phyloP scores from a whole-genome alignment of 2,329 filamentous ascomycete genomes.

The Bisporella sp. region DNA sequence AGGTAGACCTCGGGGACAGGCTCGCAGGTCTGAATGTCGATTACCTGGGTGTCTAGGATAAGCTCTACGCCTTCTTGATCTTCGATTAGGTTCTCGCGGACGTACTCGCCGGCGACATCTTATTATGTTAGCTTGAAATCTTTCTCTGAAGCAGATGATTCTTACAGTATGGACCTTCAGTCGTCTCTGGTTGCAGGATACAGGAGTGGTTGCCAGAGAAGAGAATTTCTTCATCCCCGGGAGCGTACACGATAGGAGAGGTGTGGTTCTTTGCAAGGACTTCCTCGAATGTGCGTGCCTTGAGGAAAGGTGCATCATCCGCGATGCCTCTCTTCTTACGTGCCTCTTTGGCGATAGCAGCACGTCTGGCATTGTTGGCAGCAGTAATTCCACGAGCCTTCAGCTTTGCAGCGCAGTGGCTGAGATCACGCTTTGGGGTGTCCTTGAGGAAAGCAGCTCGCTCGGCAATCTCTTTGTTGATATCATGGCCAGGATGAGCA shows the following conservation, averaged over 20 bases:
- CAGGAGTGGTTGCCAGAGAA: slow-evolving; percentile 39
- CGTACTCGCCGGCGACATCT: slow-evolving; percentile 32
- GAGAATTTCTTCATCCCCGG: slow-evolving; percentile 25
- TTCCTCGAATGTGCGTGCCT: not conserved
- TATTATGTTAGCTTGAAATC: not conserved
- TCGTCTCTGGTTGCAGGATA: slow-evolving; percentile 45
- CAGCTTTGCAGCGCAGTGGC: slow-evolving; percentile 32
- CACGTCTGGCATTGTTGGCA: slow-evolving; percentile 28
- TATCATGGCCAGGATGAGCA: slow-evolving; percentile 33
- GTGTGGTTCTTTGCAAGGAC: not conserved
- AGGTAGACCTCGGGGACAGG: slow-evolving; percentile 40
- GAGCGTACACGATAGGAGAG: slow-evolving; percentile 7
- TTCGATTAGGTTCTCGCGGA: slow-evolving; percentile 31
- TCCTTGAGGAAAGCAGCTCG: slow-evolving; percentile 29
- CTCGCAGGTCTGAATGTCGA: slow-evolving; percentile 47
- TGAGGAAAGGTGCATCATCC: slow-evolving; percentile 1
- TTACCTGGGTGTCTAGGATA: slow-evolving; percentile 37
- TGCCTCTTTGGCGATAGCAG: slow-evolving; percentile 25
- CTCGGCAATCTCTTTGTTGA: slow-evolving; percentile 27
- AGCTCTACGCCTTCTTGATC: slow-evolving; percentile 31
- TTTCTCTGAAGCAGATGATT: not conserved
- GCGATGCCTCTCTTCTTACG: slow-evolving; percentile 26
- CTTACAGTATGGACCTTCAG: slow-evolving; percentile 45
- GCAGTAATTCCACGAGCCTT: slow-evolving; percentile 31
- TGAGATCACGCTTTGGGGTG: slow-evolving; percentile 27